These are phyloP conservation scores for Syzygium syzygioides DNA, from an alignment of 441 rosid species.

Conservation along the genomic window DNA sequence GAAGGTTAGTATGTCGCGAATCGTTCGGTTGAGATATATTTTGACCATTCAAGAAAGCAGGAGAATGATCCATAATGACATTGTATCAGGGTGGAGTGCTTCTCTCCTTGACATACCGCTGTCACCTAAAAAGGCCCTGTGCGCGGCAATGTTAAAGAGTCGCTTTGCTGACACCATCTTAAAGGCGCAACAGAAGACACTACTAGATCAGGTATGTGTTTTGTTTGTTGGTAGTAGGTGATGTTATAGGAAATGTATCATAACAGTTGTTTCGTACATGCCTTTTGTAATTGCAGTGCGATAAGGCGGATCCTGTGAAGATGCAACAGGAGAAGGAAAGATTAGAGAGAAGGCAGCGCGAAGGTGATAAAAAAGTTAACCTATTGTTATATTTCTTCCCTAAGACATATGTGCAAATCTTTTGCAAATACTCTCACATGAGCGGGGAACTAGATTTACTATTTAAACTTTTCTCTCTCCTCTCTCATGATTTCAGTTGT, in stretches of 20 bases:
- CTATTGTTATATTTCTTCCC: neutral
- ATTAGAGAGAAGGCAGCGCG: constrained; percentile 23
- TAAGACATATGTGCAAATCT: neutral
- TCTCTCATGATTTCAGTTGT: too few species aligned
- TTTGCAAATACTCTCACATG: neutral
- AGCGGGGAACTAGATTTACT: too few species aligned
- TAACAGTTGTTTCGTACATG: too few species aligned
- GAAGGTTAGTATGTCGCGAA: constrained; percentile 35
- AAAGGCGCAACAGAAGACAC: too few species aligned
- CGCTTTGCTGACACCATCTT: too few species aligned
- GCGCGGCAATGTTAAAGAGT: too few species aligned
- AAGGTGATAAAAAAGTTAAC: constrained; percentile 39
- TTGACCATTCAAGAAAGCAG: neutral
- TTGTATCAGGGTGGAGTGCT: constrained; percentile 31
- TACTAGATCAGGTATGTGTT: too few species aligned
- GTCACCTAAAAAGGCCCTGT: neutral
- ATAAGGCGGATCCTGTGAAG: constrained; percentile 55
- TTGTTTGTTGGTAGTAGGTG: too few species aligned
- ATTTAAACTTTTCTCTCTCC: too few species aligned
- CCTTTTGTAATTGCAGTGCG: constrained; percentile 26
- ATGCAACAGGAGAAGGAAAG: constrained; percentile 38
- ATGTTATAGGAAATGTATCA: too few species aligned
- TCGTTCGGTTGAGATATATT: neutral
- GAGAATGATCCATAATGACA: neutral
- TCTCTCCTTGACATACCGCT: neutral